Evolutionary conservation across 2,329 filamentous ascomycete genomes (phyloP).

Genomic region (Byssoonygena ceratinophila): DNA sequence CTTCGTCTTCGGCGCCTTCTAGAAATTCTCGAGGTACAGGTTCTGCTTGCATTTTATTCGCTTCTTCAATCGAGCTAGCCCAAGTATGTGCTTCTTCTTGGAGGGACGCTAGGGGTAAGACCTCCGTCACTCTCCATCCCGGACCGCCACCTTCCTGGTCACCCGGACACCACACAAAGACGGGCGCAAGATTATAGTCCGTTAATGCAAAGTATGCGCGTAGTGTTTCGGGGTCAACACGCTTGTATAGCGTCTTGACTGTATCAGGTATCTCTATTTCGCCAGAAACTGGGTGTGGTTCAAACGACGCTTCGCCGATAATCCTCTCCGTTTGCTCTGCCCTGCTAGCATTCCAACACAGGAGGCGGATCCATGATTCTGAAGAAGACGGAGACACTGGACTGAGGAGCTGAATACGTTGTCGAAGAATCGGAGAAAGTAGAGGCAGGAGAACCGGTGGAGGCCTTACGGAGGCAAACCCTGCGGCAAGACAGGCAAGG

Average conservation of each 20-base stretch:
- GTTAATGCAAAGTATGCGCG: slow-evolving; percentile 44
- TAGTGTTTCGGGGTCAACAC: slow-evolving; percentile 52
- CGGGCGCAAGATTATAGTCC: slow-evolving; percentile 46
- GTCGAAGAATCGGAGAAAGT: slow-evolving; percentile 53
- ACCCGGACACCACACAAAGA: slow-evolving; percentile 52
- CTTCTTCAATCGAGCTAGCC: slow-evolving; percentile 45
- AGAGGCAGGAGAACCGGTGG: slow-evolving; percentile 52
- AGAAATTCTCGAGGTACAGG: slow-evolving; percentile 30
- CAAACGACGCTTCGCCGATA: slow-evolving; percentile 46
- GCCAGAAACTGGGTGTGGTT: slow-evolving; percentile 55
- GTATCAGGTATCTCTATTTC: slow-evolving; percentile 53
- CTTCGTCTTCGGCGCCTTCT: slow-evolving; percentile 21
- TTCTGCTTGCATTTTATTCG: slow-evolving; percentile 39
- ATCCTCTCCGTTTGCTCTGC: slow-evolving; percentile 45
- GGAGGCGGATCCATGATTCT: slow-evolving; percentile 48
- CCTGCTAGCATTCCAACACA: slow-evolving; percentile 48
- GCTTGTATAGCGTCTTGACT: slow-evolving; percentile 46
- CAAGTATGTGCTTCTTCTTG: slow-evolving; percentile 44
- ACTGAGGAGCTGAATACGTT: slow-evolving; percentile 49
- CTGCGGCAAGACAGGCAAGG: slow-evolving; percentile 52
- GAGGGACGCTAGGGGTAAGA: slow-evolving; percentile 42
- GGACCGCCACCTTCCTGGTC: slow-evolving; percentile 44
- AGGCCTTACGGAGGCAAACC: slow-evolving; percentile 48
- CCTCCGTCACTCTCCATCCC: slow-evolving; percentile 51
- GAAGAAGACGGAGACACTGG: slow-evolving; percentile 33